phyloP scores from a whole-genome alignment of 2,329 filamentous ascomycete genomes.

The Basipetospora chlamydospora region DNA sequence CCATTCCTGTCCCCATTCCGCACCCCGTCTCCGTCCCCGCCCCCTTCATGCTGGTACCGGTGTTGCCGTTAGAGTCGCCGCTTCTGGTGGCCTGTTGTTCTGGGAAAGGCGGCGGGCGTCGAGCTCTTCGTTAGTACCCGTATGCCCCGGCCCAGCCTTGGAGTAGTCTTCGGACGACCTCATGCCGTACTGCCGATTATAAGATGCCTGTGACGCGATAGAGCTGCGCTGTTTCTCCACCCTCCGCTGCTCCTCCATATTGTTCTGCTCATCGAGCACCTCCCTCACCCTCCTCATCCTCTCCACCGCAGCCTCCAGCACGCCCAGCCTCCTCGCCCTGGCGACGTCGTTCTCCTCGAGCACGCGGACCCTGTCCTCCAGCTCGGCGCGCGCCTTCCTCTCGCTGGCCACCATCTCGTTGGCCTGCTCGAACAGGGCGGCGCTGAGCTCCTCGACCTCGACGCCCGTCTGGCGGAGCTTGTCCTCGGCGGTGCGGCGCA shows the following conservation, averaged over 20 bases:
- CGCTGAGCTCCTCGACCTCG: constrained; percentile 68
- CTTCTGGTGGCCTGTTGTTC: too few species aligned
- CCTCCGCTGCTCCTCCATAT: neutral
- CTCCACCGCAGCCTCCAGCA: constrained; percentile 54
- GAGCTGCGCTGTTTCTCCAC: constrained; percentile 5
- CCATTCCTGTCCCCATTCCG: too few species aligned
- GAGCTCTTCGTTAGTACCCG: too few species aligned
- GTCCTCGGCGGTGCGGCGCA: constrained; percentile 55
- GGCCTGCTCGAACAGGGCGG: constrained; percentile 63
- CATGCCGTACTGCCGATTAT: too few species aligned
- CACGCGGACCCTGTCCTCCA: constrained; percentile 55
- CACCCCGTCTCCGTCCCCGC: too few species aligned
- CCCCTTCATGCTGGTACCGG: too few species aligned
- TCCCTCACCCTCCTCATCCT: constrained; percentile 57
- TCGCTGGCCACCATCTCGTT: constrained; percentile 80
- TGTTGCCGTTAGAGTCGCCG: too few species aligned
- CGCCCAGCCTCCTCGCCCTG: constrained; percentile 53
- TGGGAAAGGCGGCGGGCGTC: too few species aligned
- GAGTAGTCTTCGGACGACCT: too few species aligned
- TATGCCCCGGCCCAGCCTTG: too few species aligned
- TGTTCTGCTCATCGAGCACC: constrained; percentile 30
- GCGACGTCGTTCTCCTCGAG: constrained; percentile 57
- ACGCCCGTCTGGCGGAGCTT: constrained; percentile 49
- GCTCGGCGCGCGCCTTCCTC: constrained; percentile 51
- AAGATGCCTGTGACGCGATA: too few species aligned